Conservation (phyloP, 768 basidiomycete genomes). For the Russula earlei region DNA sequence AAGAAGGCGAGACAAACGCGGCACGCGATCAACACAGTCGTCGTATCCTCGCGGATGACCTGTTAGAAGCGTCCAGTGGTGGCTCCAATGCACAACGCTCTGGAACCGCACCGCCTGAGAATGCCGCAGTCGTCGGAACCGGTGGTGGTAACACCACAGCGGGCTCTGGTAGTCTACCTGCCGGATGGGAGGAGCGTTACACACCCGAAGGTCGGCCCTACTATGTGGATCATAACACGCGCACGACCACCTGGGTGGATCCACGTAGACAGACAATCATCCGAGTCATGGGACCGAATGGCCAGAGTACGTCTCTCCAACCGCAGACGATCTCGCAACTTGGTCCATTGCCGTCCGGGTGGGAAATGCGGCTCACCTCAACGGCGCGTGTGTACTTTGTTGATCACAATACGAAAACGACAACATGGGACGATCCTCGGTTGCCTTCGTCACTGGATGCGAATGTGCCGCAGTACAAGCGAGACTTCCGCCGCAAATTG, state of each 20-base stretch:
- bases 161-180: constrained; percentile 81
- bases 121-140: constrained; percentile 37
- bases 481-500: constrained; percentile 97
- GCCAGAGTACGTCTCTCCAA: constrained; percentile 79
- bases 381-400: constrained; percentile 99
- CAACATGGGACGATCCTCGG: constrained; percentile 99
- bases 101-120: constrained; percentile 26
- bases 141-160: constrained; percentile 49
- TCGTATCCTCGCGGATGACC: constrained; percentile 74
- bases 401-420: constrained; percentile 99
- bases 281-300: constrained; percentile 91
- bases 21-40: constrained; percentile 82
- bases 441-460: constrained; percentile 90
- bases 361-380: constrained; percentile 99
- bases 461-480: constrained; percentile 99
- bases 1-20: constrained; percentile 73
- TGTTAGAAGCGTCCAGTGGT: constrained; percentile 59
- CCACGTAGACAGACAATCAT: constrained; percentile 94
- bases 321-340: constrained; percentile 95
- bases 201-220: constrained; percentile 98
- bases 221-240: constrained; percentile 98
- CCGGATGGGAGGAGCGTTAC: constrained; percentile 98
- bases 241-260: constrained; percentile 99
- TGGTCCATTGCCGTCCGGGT: constrained; percentile 92
- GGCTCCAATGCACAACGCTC: constrained; percentile 18